phyloP scores from a whole-genome alignment of 2,329 filamentous ascomycete species.

The Pseudocercospora macadamiae region DNA sequence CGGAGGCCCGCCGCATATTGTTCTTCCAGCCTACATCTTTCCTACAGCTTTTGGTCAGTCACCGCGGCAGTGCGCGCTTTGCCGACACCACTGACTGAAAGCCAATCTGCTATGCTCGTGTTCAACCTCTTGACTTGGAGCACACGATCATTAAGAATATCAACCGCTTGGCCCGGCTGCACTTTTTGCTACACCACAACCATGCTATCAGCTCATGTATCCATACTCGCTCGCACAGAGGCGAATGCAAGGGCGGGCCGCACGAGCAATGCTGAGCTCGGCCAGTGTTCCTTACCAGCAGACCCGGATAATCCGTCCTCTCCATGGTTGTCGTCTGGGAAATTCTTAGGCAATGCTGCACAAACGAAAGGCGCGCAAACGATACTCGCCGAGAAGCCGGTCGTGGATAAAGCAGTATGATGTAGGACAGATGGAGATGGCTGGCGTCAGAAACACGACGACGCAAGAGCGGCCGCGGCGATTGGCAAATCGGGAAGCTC shows the following conservation, averaged over 20 bases:
- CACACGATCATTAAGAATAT: conserved; percentile 81
- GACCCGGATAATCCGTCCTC: conserved; percentile 86
- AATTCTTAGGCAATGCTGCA: conserved; percentile 9
- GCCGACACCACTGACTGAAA: conserved; percentile 68
- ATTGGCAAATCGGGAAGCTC: conserved; percentile 2
- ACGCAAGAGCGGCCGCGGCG: background rate
- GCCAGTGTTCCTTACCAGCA: conserved; percentile 97
- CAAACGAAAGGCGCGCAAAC: conserved; percentile 14
- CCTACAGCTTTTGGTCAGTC: conserved; percentile 56
- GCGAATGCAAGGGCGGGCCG: conserved; percentile 6
- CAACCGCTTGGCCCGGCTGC: conserved; percentile 78
- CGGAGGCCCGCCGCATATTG: conserved; percentile 80
- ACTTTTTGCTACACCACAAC: conserved; percentile 66
- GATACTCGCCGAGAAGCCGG: conserved; percentile 5
- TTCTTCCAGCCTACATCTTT: conserved; percentile 90
- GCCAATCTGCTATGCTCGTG: conserved; percentile 90
- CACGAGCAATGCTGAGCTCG: background rate
- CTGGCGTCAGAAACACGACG: background rate
- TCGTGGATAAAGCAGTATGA: background rate
- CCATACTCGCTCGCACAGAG: conserved; percentile 27
- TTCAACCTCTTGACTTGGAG: conserved; percentile 86
- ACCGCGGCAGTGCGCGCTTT: conserved; percentile 10
- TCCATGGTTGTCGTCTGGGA: conserved; percentile 53
- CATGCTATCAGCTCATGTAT: conserved; percentile 13
- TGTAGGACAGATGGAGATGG: background rate